These are phyloP conservation scores for Pythium monospermum DNA, from an alignment of 352 stramenopile species.

Conservation along the genomic window DNA sequence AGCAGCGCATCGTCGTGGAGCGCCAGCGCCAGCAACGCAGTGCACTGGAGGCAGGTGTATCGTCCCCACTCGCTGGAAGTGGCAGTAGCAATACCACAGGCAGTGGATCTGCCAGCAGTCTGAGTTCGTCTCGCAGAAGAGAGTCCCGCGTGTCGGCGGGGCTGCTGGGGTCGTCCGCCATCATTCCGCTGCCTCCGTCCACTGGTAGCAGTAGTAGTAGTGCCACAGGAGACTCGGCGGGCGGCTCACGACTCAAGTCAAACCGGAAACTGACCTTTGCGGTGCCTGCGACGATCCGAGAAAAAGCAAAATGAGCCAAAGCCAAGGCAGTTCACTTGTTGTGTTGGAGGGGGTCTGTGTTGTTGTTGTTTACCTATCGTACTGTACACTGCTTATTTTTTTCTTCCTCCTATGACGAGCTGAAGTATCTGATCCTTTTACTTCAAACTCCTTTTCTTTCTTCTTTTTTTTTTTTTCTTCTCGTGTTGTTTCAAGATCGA, in stretches of 20 bases:
- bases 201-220: not conserved
- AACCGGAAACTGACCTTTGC: slow-evolving; percentile 25
- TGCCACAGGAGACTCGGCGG: not conserved
- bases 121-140: slow-evolving; percentile 17
- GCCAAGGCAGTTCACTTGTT: not conserved
- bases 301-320: slow-evolving; percentile 10
- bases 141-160: slow-evolving; percentile 4
- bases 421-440: slow-evolving; percentile 17
- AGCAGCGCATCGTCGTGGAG: slow-evolving; percentile 43
- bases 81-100: not conserved
- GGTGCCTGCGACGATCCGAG: slow-evolving; percentile 18
- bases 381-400: too few relatives aligned
- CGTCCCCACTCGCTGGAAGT: not conserved
- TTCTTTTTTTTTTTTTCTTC: too few relatives aligned
- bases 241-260: not conserved
- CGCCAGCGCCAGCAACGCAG: slow-evolving; percentile 36
- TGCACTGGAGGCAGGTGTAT: slow-evolving; percentile 15
- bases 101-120: not conserved
- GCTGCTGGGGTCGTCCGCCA: not conserved
- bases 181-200: not conserved
- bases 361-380: not conserved
- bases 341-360: not conserved
- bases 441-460: too few relatives aligned
- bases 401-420: slow-evolving; percentile 2
- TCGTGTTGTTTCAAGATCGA: slow-evolving; percentile 53